Evolutionary conservation across 805 yeast species (phyloP).

Genomic region (Kuraishia borneana): DNA sequence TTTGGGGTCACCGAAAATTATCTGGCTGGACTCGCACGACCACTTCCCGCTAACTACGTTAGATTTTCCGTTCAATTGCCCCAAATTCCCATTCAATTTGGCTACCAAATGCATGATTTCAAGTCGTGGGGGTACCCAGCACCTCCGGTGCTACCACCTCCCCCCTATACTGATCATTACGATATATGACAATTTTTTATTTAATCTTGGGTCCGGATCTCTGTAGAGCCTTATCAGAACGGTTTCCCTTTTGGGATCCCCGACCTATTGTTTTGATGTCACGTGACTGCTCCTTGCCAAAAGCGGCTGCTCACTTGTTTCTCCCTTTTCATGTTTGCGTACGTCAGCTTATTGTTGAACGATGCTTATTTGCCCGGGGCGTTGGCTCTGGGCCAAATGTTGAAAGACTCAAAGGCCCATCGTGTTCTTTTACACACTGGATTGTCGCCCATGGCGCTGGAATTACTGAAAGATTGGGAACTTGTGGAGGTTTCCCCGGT

Average conservation of each 20-base stretch:
- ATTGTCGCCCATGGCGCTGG: background rate
- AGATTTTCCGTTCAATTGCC: background rate
- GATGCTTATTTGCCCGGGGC: conserved; percentile 26
- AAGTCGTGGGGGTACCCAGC: too few relatives aligned
- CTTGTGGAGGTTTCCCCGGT: conserved; percentile 14
- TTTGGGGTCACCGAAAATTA: conserved; percentile 47
- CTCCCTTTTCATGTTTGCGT: too few relatives aligned
- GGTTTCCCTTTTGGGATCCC: too few relatives aligned
- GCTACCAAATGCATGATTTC: too few relatives aligned
- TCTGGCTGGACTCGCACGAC: conserved; percentile 19
- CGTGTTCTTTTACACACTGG: conserved; percentile 13
- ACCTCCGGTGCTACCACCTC: too few relatives aligned
- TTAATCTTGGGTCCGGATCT: too few relatives aligned
- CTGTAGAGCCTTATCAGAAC: too few relatives aligned
- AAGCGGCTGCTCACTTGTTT: too few relatives aligned
- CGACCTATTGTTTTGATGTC: too few relatives aligned
- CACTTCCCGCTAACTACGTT: background rate
- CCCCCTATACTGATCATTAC: too few relatives aligned
- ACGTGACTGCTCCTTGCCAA: too few relatives aligned
- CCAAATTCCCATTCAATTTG: conserved; percentile 1
- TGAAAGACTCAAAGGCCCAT: conserved; percentile 11
- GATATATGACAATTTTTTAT: too few relatives aligned
- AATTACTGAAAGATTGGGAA: conserved; percentile 3
- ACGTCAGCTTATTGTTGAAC: conserved; percentile 21
- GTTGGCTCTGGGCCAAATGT: conserved; percentile 17